Conservation (phyloP, 2,329 filamentous ascomycete genomes). For the Aspergillus nomiae region DNA sequence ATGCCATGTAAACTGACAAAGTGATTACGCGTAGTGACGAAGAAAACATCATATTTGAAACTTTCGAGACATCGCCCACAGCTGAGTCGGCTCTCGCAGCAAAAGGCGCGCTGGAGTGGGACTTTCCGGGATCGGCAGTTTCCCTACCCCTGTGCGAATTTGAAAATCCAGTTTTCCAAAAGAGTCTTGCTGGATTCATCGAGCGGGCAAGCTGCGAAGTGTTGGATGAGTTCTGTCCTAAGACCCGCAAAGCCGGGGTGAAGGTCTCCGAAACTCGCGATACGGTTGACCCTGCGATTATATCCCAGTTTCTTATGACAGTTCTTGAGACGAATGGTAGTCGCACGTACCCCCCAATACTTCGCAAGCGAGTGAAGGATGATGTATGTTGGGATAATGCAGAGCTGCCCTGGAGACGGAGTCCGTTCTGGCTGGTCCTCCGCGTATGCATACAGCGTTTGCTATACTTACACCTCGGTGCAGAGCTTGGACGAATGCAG, state of each 20-base stretch:
- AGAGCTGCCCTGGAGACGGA: constrained; percentile 63
- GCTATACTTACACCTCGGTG: constrained; percentile 46
- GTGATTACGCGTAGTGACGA: constrained; percentile 14
- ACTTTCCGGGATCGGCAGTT: constrained; percentile 61
- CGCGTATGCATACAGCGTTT: constrained; percentile 60
- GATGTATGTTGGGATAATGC: constrained; percentile 57
- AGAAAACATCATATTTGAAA: constrained; percentile 55
- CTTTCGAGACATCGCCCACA: constrained; percentile 61
- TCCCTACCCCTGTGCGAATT: constrained; percentile 48
- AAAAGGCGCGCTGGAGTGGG: constrained; percentile 56
- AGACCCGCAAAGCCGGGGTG: constrained; percentile 54
- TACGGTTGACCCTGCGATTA: constrained; percentile 57
- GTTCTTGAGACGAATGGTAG: constrained; percentile 59
- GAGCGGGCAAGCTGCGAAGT: constrained; percentile 58
- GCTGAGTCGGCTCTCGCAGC: constrained; percentile 57
- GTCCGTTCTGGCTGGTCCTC: constrained; percentile 63
- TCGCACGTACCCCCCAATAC: constrained; percentile 32
- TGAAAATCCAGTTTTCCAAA: constrained; percentile 47
- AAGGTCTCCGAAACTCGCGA: constrained; percentile 59
- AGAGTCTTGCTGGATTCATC: constrained; percentile 54
- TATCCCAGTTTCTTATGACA: constrained; percentile 63
- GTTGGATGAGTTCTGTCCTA: constrained; percentile 56
- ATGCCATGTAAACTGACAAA: background rate
- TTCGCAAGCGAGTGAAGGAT: constrained; percentile 64
- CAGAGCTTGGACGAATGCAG: constrained; percentile 46